A percentile compares a stretch with the other conserved stretches of the same genome.
phyloP scores from a whole-genome alignment of 1,284 basidiomycete genomes.

The Papiliotrema flavescens region DNA sequence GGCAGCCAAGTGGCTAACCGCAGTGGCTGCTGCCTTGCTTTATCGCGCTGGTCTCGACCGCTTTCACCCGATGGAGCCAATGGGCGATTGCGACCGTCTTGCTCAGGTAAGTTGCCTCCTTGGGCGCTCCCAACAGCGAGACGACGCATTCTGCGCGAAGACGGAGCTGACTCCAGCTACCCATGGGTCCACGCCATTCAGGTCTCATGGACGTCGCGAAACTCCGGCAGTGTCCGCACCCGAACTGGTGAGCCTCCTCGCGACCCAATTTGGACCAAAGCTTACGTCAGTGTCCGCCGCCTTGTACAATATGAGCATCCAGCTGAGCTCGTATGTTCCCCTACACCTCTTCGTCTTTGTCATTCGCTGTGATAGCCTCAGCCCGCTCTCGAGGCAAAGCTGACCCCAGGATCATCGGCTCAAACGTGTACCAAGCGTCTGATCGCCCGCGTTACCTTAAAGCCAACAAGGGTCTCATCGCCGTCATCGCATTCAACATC shows the following conservation, averaged over 20 bases:
- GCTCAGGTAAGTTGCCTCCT: neutral
- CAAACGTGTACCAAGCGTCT: conserved; percentile 25
- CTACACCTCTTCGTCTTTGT: no score
- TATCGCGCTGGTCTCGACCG: conserved; percentile 1
- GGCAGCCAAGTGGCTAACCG: neutral
- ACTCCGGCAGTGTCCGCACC: conserved; percentile 22
- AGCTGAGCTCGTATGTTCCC: conserved; percentile 3
- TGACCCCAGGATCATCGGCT: conserved; percentile 13
- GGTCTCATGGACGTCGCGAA: conserved; percentile 5
- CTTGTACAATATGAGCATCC: conserved; percentile 28
- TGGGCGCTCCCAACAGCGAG: no score
- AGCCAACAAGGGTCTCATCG: conserved; percentile 15
- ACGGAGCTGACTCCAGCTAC: neutral
- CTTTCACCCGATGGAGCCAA: conserved; percentile 3
- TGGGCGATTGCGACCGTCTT: conserved; percentile 20
- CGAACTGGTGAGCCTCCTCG: conserved; percentile 12
- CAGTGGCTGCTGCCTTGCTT: conserved; percentile 18
- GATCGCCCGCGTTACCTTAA: conserved; percentile 4
- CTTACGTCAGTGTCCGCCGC: no score
- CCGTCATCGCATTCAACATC: conserved; percentile 14
- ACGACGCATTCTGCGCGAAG: no score
- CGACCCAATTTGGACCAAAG: no score
- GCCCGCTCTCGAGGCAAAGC: no score
- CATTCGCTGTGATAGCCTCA: no score
- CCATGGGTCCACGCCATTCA: conserved; percentile 17